Evolutionary conservation across 2,329 filamentous ascomycete genomes (phyloP), one percentile per base, ranked within the genome.

Genomic region (Claviceps sp.): DNA sequence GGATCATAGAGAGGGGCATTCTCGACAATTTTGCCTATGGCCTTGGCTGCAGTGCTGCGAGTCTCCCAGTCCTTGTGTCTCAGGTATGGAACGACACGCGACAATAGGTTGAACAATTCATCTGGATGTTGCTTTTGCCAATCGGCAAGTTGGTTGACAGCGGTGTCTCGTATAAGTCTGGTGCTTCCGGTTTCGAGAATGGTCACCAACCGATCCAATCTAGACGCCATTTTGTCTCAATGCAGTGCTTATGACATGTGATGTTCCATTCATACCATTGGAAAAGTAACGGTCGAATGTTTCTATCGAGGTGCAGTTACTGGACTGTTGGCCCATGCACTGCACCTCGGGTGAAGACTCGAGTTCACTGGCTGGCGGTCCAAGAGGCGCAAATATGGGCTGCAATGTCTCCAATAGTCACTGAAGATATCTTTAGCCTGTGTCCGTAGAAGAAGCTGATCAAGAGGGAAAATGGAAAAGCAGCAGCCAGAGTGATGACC

Each of bases 71-170:
- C 91, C 66, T 91, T 95, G 60, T 93, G 91, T 54, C 88, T 82
- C 34, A 98, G 77, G 67, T 96, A 98, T 1, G 93, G 91, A n/a
- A 98, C 84, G 36, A 98, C 90, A 55, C 91, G 79, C 34, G 89
- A 91, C 13, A 98, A 77, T 6, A 98, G 78, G 64, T 97, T 96
- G 71, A 97, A 97, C 1, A 98, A 75, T 67, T 98, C 94, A 70
- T 98, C 91, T 0, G 93, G 93, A 62, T 97, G 93, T 67, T 93
- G 87, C 66, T 96, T 97, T 70, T 98, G 94, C 68, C 95, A 93
- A 70, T 98, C 93, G 56, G 90, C 93, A 57, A 98, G 78, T 71
- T 98, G 93, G 64, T 94, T 89, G 56, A 95, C 93, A 56, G 93
- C 94, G 56, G 93, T 98, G 65, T 96, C 95, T 60, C 94, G 85